A percentile compares a stretch with the other conserved stretches of the same genome.
Conservation (phyloP, 805 yeast species). For the Saccharomyces jurei region DNA sequence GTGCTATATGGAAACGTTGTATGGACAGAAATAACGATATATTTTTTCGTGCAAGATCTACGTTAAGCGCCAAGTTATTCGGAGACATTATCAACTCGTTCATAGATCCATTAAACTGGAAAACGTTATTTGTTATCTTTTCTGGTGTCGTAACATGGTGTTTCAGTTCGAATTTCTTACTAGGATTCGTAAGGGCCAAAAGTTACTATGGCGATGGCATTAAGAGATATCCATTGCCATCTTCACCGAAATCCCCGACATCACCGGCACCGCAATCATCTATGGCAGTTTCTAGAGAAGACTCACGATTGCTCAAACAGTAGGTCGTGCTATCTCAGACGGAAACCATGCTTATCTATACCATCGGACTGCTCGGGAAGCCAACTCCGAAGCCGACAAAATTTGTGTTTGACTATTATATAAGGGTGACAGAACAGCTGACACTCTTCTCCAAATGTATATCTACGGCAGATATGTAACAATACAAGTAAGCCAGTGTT, state of each 20-base stretch:
- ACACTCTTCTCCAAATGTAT: not conserved
- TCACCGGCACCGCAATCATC: not conserved
- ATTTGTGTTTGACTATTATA: not conserved
- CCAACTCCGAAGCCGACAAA: not conserved
- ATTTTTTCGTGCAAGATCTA: constrained; percentile 41
- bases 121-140: constrained; percentile 42
- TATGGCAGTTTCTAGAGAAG: not conserved
- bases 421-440: not conserved
- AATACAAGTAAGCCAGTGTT: not conserved
- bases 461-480: not conserved
- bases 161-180: constrained; percentile 54
- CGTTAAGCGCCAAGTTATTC: constrained; percentile 52
- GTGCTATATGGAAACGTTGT: constrained; percentile 58
- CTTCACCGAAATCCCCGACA: not conserved
- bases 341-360: not conserved
- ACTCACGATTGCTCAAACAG: not conserved
- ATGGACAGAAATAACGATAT: constrained; percentile 47
- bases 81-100: constrained; percentile 56
- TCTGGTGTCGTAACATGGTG: constrained; percentile 36
- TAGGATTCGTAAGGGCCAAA: constrained; percentile 57
- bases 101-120: constrained; percentile 59
- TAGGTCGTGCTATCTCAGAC: not conserved
- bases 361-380: not conserved
- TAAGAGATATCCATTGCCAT: constrained; percentile 3
- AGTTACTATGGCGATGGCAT: constrained; percentile 31